Conservation (phyloP, 2,329 filamentous ascomycete genomes). For the Aspergillus costaricaensis region DNA sequence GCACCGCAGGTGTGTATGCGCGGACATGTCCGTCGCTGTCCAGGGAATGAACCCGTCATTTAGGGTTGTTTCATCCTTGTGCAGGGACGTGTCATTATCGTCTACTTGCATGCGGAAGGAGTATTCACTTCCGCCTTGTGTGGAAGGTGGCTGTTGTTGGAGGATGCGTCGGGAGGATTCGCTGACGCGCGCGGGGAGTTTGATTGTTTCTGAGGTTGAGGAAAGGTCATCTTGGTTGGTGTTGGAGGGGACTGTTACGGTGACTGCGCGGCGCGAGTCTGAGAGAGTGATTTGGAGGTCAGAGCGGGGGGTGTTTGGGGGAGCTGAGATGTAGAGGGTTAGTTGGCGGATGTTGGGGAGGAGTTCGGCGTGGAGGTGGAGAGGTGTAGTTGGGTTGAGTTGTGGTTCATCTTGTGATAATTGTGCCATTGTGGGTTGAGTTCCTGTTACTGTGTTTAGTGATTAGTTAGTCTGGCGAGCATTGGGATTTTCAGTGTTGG, state of each 20-base stretch:
- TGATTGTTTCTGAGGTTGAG: conserved; percentile 41
- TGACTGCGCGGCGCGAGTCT: conserved; percentile 38
- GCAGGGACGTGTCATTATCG: conserved; percentile 18
- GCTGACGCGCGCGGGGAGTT: conserved; percentile 48
- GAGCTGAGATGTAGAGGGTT: conserved; percentile 57
- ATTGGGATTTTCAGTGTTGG: background rate
- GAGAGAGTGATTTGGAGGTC: conserved; percentile 33
- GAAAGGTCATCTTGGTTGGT: conserved; percentile 21
- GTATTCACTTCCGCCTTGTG: conserved; percentile 35
- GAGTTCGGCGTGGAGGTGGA: conserved; percentile 60
- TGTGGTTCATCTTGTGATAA: background rate
- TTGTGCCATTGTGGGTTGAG: background rate
- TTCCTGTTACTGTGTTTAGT: background rate
- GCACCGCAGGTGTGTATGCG: conserved; percentile 40
- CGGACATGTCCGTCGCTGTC: conserved; percentile 41
- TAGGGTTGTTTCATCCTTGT: background rate
- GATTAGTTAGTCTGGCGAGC: background rate
- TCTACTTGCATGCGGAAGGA: conserved; percentile 58
- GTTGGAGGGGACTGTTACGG: conserved; percentile 30
- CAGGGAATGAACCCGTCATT: conserved; percentile 39
- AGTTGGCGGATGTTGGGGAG: conserved; percentile 63
- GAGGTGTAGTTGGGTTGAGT: background rate
- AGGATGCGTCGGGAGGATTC: conserved; percentile 29
- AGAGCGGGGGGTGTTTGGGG: conserved; percentile 16
- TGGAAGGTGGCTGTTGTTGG: background rate